These are phyloP conservation scores for Bruguiera gymnorhiza DNA, from an alignment of 345 rosid species.

Conservation along the genomic window DNA sequence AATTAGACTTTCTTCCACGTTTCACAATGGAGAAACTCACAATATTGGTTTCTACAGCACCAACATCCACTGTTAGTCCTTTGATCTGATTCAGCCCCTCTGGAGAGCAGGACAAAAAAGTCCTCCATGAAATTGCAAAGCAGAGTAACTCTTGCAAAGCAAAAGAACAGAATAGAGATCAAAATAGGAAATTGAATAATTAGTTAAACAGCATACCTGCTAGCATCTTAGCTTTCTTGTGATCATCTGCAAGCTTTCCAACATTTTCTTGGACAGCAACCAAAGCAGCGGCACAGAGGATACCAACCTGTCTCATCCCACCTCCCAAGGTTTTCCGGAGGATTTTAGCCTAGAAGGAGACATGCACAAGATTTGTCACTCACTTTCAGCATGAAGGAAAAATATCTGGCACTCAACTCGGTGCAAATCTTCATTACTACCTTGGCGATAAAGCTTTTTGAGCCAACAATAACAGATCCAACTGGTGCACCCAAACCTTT, in stretches of 20 bases:
- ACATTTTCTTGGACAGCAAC: conserved; percentile 69
- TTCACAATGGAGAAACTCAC: conserved; percentile 44
- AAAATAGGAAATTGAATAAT: not conserved
- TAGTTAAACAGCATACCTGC: conserved; percentile 50
- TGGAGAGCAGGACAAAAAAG: conserved; percentile 17
- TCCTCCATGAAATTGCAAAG: not conserved
- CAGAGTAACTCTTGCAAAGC: not conserved
- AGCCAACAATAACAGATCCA: conserved; percentile 89
- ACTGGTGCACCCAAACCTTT: conserved; percentile 96
- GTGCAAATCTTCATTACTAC: conserved; percentile 28
- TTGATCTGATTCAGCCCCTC: conserved; percentile 74
- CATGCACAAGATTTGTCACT: not conserved
- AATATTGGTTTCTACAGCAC: conserved; percentile 81
- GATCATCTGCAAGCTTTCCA: conserved; percentile 67
- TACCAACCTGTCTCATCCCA: conserved; percentile 89
- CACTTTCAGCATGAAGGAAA: not conserved
- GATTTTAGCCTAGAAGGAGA: conserved; percentile 58
- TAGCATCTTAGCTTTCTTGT: conserved; percentile 69
- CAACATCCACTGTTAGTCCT: conserved; percentile 56
- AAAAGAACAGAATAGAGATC: not conserved
- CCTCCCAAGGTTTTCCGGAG: conserved; percentile 93
- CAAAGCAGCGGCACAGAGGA: conserved; percentile 82
- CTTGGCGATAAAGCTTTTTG: conserved; percentile 68
- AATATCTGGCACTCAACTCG: conserved; percentile 1
- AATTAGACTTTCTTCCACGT: not conserved